Evolutionary conservation across 1,284 basidiomycete species (phyloP).

Genomic region (Coniferiporia sulphurascens): DNA sequence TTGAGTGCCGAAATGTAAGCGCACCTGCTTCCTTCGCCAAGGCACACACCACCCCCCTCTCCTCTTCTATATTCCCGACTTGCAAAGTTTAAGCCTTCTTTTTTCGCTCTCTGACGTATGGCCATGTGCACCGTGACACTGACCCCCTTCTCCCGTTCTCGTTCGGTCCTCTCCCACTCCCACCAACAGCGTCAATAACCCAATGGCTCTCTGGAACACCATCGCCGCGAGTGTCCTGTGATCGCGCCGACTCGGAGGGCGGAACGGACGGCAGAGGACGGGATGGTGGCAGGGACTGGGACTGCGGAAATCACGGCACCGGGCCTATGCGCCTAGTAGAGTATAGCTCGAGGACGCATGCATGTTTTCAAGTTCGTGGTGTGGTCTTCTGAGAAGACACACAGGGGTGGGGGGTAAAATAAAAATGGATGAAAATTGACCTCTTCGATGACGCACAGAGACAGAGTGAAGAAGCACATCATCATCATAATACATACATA

Average conservation of each 20-base stretch:
- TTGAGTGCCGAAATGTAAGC: conserved; percentile 45
- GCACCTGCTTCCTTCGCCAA: not conserved
- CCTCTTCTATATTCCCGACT: not conserved
- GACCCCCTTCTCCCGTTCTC: not conserved
- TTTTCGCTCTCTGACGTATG: conserved; percentile 7
- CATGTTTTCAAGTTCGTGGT: too few relatives aligned
- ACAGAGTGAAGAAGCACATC: not conserved
- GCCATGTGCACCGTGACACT: not conserved
- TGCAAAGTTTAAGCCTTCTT: not conserved
- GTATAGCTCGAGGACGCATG: not conserved
- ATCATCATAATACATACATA: too few relatives aligned
- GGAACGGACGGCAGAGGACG: too few relatives aligned
- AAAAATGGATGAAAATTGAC: not conserved
- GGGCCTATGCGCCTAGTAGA: not conserved
- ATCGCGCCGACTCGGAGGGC: not conserved
- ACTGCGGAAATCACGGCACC: not conserved
- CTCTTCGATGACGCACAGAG: not conserved
- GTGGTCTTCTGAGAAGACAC: not conserved
- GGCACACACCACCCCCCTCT: not conserved
- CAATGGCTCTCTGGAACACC: conserved; percentile 20
- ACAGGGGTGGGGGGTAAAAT: too few relatives aligned
- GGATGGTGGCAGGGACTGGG: not conserved
- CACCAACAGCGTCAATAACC: conserved; percentile 22
- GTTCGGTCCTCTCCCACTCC: not conserved
- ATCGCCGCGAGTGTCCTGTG: conserved; percentile 19